Evolutionary conservation across 768 basidiomycete species (phyloP), one percentile per base, ranked within the genome.

Genomic region (Trametopsis cervina): DNA sequence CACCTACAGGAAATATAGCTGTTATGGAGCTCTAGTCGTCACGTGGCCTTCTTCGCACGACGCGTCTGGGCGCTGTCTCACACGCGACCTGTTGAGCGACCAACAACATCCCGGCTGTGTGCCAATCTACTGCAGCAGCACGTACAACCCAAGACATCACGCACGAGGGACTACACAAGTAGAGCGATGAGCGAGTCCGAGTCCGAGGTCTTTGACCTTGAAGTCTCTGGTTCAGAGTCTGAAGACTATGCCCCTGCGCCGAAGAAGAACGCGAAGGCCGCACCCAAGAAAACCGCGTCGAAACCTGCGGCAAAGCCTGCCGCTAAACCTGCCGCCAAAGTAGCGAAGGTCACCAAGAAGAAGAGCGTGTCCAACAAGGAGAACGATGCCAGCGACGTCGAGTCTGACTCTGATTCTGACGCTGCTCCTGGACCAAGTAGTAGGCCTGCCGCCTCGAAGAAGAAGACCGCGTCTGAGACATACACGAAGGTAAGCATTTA

Each of bases 381-480:
- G 46, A 77, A 79, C 53, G 81, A 86, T 59, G 75, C 73, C 40
- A 73, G 80, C 33, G 72, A 73, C 46, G 73, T 71, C 27, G 73
- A 80, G 25, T 72, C 72, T 47, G 69, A 70, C 57, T 63, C 58
- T 38, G 63, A 70, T 45, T 74, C 73, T 13, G 60, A 71, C 20
- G 75, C 73, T 22, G 35, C 50, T 61, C 62, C 20, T 69, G 71
- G 42, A 67, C 69, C 52, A 69, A 68, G 21, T 59, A 68, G 21
- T 59, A 58, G 22, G 59, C 54, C 17, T 37, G 55, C 51, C 37
- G 62, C 62, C 4, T 56, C 55, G 4, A 87, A 86, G 71, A 84
- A 87, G 70, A 95, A 95, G 71, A 87, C 81, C 11, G 89, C 88
- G 1, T 90, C 89, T 5, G 90, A 97, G 60, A 93, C 77, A 29